Conservation (phyloP, 306 rosid genomes). For the Cucumis melo region DNA sequence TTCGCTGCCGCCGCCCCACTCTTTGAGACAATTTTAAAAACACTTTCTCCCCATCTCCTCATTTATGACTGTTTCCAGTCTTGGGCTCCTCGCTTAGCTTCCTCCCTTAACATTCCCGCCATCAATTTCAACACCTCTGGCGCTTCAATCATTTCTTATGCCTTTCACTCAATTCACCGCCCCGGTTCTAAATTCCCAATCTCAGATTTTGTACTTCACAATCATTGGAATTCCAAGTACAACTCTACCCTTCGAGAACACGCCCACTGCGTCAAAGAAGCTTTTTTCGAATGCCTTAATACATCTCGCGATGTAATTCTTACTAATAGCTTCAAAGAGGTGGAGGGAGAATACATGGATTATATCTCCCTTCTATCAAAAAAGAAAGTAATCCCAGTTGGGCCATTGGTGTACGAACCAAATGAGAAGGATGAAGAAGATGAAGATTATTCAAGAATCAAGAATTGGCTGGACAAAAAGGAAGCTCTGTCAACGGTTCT, state of each 20-base stretch:
- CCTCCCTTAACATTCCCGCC: conserved; percentile 8
- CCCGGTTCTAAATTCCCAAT: not conserved
- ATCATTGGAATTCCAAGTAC: not conserved
- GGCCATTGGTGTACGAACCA: conserved; percentile 9
- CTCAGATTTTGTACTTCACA: not conserved
- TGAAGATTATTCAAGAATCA: not conserved
- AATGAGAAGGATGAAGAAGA: not conserved
- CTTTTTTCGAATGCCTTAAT: not conserved
- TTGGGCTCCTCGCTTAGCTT: conserved; percentile 18
- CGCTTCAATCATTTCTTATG: not conserved
- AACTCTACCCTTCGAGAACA: not conserved
- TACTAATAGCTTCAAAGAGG: not conserved
- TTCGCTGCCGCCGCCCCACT: conserved; percentile 9
- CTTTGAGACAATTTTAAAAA: conserved; percentile 9
- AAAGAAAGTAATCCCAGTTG: conserved; percentile 12
- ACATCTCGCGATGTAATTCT: not conserved
- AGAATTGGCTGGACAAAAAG: not conserved
- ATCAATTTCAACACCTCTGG: conserved; percentile 1
- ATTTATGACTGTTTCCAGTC: conserved; percentile 19
- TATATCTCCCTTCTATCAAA: not conserved
- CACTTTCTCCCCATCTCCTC: conserved; percentile 12
- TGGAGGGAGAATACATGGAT: conserved; percentile 14
- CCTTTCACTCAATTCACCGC: not conserved
- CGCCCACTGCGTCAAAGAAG: not conserved
- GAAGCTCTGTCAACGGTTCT: conserved; percentile 8